Percentiles rank a stretch among this genome's conserved stretches.
These are phyloP conservation scores for Lentinula sp. DNA, from an alignment of 768 basidiomycete species.

Conservation along the genomic window DNA sequence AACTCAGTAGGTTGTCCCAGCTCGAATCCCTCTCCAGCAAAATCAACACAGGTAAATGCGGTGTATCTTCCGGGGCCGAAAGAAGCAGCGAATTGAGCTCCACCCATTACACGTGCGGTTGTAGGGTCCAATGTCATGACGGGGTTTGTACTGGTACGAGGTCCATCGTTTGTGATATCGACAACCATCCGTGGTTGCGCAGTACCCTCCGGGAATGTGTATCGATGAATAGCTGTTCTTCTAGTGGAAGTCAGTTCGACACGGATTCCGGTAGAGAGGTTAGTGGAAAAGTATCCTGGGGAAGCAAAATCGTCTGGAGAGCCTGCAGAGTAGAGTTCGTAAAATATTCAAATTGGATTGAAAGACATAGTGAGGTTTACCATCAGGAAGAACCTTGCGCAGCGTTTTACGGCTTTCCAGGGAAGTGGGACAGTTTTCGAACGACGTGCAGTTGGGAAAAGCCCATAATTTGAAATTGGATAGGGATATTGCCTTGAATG, in stretches of 20 bases:
- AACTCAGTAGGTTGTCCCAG: constrained; percentile 46
- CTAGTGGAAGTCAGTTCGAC: constrained; percentile 58
- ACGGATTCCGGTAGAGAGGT: constrained; percentile 52
- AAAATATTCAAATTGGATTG: background rate
- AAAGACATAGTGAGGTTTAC: constrained; percentile 20
- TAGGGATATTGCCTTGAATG: constrained; percentile 39
- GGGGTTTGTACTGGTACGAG: constrained; percentile 43
- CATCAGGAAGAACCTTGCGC: constrained; percentile 40
- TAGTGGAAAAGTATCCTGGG: constrained; percentile 65
- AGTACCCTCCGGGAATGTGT: constrained; percentile 46
- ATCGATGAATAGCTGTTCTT: constrained; percentile 54
- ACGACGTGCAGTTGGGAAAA: constrained; percentile 39
- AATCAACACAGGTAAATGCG: constrained; percentile 57
- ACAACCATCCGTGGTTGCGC: constrained; percentile 46
- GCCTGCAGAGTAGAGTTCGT: constrained; percentile 24
- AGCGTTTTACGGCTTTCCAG: constrained; percentile 39
- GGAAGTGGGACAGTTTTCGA: constrained; percentile 47
- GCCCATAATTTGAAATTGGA: constrained; percentile 63
- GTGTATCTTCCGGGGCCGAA: constrained; percentile 59
- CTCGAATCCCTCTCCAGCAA: constrained; percentile 45
- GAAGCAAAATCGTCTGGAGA: constrained; percentile 56
- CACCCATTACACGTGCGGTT: constrained; percentile 41
- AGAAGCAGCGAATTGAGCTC: constrained; percentile 42
- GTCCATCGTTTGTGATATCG: constrained; percentile 60
- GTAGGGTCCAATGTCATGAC: constrained; percentile 42